Percentiles rank a stretch among this genome's conserved stretches.
These are phyloP conservation scores for Podaxis sp. DNA, from an alignment of 768 basidiomycete genomes.

Conservation along the genomic window DNA sequence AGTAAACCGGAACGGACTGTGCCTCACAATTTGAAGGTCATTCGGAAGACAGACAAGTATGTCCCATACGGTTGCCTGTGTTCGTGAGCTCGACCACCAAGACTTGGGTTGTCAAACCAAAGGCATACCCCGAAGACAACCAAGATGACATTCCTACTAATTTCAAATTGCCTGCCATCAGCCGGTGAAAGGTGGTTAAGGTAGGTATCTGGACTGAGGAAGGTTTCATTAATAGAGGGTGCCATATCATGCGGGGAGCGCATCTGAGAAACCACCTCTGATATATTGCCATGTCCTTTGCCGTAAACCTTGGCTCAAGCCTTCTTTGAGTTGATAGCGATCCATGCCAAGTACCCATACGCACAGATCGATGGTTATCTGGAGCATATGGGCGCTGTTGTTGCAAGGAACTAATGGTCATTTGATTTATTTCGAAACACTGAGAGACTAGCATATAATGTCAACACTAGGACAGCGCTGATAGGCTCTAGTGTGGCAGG, in stretches of 20 bases:
- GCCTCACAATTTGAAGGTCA: neutral
- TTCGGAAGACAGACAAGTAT: neutral
- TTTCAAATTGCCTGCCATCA: neutral
- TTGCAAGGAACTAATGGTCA: too few species aligned
- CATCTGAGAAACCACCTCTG: too few species aligned
- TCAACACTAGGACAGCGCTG: too few species aligned
- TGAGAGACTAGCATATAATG: too few species aligned
- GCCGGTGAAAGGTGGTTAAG: neutral
- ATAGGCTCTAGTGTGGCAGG: too few species aligned
- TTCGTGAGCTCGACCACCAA: neutral
- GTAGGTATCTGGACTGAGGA: neutral
- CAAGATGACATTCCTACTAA: constrained; percentile 1
- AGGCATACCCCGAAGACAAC: neutral
- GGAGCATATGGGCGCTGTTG: too few species aligned
- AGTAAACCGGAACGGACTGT: neutral
- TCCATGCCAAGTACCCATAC: too few species aligned
- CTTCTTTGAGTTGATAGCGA: too few species aligned
- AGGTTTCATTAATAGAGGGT: neutral
- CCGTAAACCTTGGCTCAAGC: too few species aligned
- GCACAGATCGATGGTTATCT: too few species aligned
- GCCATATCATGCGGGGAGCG: neutral
- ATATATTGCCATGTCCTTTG: too few species aligned
- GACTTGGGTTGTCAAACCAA: neutral
- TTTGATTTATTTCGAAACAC: too few species aligned
- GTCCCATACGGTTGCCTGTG: neutral